Conservation (phyloP, 2,329 filamentous ascomycete genomes). For the Trichoderma oligosporum region DNA sequence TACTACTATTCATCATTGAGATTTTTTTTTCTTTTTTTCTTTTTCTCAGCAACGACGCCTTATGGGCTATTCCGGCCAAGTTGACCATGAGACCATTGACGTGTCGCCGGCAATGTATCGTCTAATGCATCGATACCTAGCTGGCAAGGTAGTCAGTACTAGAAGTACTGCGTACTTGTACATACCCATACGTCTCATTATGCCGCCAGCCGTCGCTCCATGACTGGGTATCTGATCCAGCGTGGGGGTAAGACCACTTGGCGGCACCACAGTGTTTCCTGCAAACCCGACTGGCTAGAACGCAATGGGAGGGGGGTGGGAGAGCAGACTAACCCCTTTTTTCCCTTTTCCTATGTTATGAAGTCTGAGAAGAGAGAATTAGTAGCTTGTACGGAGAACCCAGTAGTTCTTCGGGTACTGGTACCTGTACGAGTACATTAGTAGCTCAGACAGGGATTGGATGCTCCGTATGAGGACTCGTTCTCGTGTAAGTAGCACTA, state of each 20-base stretch:
- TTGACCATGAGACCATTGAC: neutral
- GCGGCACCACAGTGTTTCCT: constrained; percentile 11
- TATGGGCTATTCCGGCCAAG: neutral
- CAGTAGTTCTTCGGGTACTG: neutral
- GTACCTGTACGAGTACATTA: neutral
- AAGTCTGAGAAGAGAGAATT: too few species aligned
- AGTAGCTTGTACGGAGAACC: constrained; percentile 4
- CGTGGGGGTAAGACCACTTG: constrained; percentile 19
- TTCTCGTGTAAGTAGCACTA: too few species aligned
- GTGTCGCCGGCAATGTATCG: constrained; percentile 15
- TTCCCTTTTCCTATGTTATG: neutral
- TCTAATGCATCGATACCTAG: constrained; percentile 17
- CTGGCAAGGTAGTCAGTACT: neutral
- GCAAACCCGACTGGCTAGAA: constrained; percentile 19
- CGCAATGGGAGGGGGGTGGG: constrained; percentile 1
- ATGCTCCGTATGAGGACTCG: neutral
- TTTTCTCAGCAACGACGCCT: neutral
- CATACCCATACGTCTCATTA: constrained; percentile 2
- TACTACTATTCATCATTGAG: neutral
- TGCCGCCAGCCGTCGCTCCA: constrained; percentile 8
- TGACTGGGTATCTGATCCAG: constrained; percentile 15
- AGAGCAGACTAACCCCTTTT: constrained; percentile 1
- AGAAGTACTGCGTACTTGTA: too few species aligned
- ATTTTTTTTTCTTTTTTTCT: neutral
- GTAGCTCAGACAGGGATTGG: neutral